Evolutionary conservation across 2,329 filamentous ascomycete genomes (phyloP).

Genomic region (Exophiala aquamarina): DNA sequence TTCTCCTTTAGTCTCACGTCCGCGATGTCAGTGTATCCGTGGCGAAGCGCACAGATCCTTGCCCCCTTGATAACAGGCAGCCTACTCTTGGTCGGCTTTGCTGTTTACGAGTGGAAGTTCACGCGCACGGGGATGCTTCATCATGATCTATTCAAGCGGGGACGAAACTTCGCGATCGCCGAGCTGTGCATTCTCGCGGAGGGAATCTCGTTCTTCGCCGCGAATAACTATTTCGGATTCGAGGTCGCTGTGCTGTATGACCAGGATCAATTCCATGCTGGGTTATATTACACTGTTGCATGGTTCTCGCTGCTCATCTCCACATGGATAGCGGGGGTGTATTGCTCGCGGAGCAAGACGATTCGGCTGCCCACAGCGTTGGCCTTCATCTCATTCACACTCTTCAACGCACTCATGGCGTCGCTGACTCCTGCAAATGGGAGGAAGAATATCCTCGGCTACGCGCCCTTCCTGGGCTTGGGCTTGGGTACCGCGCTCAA

Average conservation of each 20-base stretch:
- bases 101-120: not conserved
- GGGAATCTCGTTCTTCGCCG: not conserved
- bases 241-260: slow-evolving; percentile 1
- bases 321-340: not conserved
- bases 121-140: slow-evolving; percentile 12
- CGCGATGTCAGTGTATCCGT: not conserved
- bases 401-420: slow-evolving; percentile 10
- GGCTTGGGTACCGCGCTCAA: slow-evolving; percentile 11
- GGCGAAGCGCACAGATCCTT: not conserved
- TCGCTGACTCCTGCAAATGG: slow-evolving; percentile 1
- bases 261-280: not conserved
- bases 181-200: not conserved
- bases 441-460: slow-evolving; percentile 5
- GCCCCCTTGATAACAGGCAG: not conserved
- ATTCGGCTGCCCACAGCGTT: not conserved
- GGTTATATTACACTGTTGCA: not conserved
- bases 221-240: slow-evolving; percentile 2
- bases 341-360: not conserved
- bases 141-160: not conserved
- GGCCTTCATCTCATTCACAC: not conserved
- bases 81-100: not conserved
- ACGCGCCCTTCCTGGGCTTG: slow-evolving; percentile 12
- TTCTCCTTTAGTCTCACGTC: not conserved
- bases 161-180: slow-evolving; percentile 1
- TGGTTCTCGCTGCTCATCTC: not conserved